A percentile compares a stretch with the other conserved stretches of the same genome.
These are phyloP conservation scores for Naegleria lovaniensis DNA, from an alignment of 208 protist genomes.

Conservation along the genomic window DNA sequence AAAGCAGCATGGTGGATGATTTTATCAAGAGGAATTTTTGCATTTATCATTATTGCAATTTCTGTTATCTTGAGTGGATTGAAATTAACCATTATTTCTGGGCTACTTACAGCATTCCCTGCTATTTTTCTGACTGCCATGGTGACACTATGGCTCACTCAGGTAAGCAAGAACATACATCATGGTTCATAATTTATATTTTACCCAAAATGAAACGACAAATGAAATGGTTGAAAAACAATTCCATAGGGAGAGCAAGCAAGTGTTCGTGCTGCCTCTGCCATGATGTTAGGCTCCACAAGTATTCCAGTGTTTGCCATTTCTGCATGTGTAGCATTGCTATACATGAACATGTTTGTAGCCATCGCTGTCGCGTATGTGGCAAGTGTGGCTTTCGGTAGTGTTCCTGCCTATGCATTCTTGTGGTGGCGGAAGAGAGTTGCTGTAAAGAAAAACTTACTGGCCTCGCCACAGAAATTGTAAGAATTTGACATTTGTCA, in stretches of 20 bases:
- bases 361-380: background rate
- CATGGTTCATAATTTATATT: too few species aligned
- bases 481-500: too few species aligned
- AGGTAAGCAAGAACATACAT: too few species aligned
- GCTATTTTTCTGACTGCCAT: background rate
- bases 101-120: background rate
- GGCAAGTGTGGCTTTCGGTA: background rate
- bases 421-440: background rate
- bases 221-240: too few species aligned
- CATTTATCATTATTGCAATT: background rate
- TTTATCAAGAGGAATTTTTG: background rate
- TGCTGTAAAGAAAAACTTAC: background rate
- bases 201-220: too few species aligned
- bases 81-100: background rate
- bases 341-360: background rate
- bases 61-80: background rate
- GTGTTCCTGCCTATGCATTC: background rate
- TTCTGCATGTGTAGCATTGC: background rate
- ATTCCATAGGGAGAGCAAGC: background rate
- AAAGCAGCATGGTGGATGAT: background rate
- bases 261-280: background rate
- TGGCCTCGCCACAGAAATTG: too few species aligned
- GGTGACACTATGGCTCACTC: background rate
- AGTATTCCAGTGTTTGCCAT: background rate
- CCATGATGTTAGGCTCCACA: background rate